Conservation (phyloP, 2,329 filamentous ascomycete genomes). For the Thelonectria blattea region DNA sequence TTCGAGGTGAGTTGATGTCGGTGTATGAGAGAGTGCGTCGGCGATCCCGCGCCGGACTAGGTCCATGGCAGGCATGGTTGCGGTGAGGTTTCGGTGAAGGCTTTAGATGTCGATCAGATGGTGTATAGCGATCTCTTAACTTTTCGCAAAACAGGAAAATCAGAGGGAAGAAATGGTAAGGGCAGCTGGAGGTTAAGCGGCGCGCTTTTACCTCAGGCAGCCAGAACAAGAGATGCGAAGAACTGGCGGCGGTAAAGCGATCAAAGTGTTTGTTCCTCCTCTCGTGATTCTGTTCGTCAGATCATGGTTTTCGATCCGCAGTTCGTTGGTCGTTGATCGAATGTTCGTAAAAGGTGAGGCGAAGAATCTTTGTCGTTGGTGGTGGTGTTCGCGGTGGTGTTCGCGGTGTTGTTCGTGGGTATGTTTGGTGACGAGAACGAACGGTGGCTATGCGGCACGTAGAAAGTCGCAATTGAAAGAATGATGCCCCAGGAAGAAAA, state of each 20-base stretch:
- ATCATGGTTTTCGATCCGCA: slow-evolving; percentile 26
- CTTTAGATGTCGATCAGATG: slow-evolving; percentile 14
- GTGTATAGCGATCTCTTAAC: slow-evolving; percentile 1
- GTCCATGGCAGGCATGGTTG: slow-evolving; percentile 41
- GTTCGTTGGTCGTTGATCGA: not conserved
- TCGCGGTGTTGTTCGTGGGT: not conserved
- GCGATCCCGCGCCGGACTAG: slow-evolving; percentile 41
- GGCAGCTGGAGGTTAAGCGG: slow-evolving; percentile 6
- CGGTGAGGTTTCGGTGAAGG: slow-evolving; percentile 12
- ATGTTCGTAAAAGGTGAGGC: slow-evolving; percentile 5
- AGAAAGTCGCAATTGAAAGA: not conserved
- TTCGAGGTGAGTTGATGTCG: slow-evolving; percentile 41
- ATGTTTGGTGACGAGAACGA: slow-evolving; percentile 8
- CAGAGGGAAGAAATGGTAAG: not conserved
- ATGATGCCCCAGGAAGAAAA: slow-evolving; percentile 14
- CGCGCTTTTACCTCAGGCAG: slow-evolving; percentile 11
- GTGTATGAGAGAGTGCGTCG: slow-evolving; percentile 38
- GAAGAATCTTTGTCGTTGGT: not conserved
- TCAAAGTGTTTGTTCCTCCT: slow-evolving; percentile 29
- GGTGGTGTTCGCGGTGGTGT: not conserved
- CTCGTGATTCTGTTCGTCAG: slow-evolving; percentile 29
- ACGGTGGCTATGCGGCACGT: not conserved
- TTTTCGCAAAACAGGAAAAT: slow-evolving; percentile 12
- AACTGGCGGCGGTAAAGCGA: slow-evolving; percentile 5
- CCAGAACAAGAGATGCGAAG: slow-evolving; percentile 22